Conservation (phyloP, 139 green algal genomes). For the Tetraselmis striata region DNA sequence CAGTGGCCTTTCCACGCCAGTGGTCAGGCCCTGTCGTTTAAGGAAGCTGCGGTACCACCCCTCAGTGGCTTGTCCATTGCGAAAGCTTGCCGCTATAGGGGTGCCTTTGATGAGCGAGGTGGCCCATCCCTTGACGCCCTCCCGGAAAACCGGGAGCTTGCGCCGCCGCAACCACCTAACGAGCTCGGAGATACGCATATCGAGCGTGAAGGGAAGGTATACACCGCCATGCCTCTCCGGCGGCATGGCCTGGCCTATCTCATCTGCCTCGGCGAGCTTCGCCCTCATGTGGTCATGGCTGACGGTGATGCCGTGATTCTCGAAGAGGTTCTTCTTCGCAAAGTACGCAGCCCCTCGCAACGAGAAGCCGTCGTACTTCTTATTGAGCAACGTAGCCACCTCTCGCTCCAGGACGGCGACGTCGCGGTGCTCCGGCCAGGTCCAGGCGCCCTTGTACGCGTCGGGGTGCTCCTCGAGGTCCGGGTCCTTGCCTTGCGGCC, state of each 20-base stretch:
- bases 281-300: not conserved
- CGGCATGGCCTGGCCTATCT: not conserved
- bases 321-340: not conserved
- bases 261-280: not conserved
- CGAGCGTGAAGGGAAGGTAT: not conserved
- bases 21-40: not conserved
- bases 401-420: not conserved
- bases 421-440: not conserved
- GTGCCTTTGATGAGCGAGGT: not conserved
- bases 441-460: not conserved
- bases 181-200: not conserved
- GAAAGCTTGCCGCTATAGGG: not conserved
- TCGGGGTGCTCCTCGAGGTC: not conserved
- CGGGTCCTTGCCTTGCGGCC: not conserved
- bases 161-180: not conserved
- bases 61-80: not conserved
- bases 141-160: not conserved
- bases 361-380: not conserved
- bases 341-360: not conserved
- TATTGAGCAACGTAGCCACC: too few species aligned
- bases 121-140: not conserved
- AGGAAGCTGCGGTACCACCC: not conserved
- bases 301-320: not conserved
- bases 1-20: not conserved
- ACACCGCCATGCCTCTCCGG: not conserved